Conservation (phyloP, 140 eudicot genomes). For the Flaveria floridana region DNA sequence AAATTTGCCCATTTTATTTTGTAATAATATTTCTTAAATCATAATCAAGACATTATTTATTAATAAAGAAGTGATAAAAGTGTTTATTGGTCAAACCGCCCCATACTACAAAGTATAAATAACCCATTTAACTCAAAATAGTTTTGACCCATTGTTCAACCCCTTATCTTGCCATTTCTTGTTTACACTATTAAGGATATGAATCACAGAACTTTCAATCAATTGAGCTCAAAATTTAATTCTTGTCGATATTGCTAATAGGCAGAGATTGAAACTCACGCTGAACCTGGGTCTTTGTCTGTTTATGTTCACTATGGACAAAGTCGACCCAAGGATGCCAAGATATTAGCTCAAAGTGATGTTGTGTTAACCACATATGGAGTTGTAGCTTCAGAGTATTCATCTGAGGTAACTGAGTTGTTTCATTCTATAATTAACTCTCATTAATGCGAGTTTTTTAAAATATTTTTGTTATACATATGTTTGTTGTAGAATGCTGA, state of each 20-base stretch:
- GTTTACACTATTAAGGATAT: not conserved
- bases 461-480: not conserved
- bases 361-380: slow-evolving; percentile 95
- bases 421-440: not conserved
- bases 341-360: slow-evolving; percentile 70
- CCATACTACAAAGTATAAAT: not conserved
- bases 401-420: slow-evolving; percentile 57
- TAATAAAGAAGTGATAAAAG: not conserved
- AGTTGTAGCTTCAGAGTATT: slow-evolving; percentile 86
- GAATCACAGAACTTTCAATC: not conserved
- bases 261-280: slow-evolving; percentile 91
- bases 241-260: slow-evolving; percentile 36
- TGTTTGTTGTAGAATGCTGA: slow-evolving; percentile 59
- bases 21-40: not conserved
- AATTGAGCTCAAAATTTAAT: slow-evolving; percentile 11
- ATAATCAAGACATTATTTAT: not conserved
- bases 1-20: not conserved
- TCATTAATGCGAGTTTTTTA: not conserved
- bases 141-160: not conserved
- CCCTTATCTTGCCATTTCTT: not conserved
- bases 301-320: slow-evolving; percentile 89
- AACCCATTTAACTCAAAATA: not conserved
- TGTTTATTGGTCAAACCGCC: not conserved
- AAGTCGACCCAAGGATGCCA: slow-evolving; percentile 84
- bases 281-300: slow-evolving; percentile 75